Conservation (phyloP, 1,139 yeast species). For the Meyerozyma elateridarum region DNA sequence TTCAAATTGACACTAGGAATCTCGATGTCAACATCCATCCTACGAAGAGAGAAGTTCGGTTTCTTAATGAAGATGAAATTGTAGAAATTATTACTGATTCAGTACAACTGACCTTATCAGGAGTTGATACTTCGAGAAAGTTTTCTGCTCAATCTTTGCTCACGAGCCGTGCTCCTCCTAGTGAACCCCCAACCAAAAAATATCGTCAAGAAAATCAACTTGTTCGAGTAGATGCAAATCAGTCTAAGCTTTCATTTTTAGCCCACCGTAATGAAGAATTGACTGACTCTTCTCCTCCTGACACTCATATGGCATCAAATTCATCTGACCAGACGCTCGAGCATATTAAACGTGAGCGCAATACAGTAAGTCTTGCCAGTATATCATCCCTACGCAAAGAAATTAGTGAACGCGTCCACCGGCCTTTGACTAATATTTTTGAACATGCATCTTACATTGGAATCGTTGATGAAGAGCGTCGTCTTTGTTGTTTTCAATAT, state of each 20-base stretch:
- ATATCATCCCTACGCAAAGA: constrained; percentile 49
- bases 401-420: constrained; percentile 44
- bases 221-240: constrained; percentile 73
- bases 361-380: constrained; percentile 51
- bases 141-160: constrained; percentile 62
- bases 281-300: not conserved
- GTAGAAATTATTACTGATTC: constrained; percentile 52
- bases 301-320: not conserved
- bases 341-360: constrained; percentile 11
- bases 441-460: constrained; percentile 77
- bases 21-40: constrained; percentile 96
- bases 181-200: constrained; percentile 20
- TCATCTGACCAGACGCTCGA: too few species aligned
- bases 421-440: constrained; percentile 60
- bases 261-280: not conserved
- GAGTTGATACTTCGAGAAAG: constrained; percentile 65
- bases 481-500: constrained; percentile 78
- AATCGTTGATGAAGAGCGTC: constrained; percentile 62
- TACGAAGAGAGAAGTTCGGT: constrained; percentile 87
- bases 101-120: constrained; percentile 48
- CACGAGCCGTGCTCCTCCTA: constrained; percentile 14
- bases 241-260: constrained; percentile 48
- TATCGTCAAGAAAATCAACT: constrained; percentile 56
- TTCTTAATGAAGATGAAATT: constrained; percentile 82
- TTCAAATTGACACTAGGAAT: constrained; percentile 60